Conservation (phyloP, 352 stramenopile genomes). For the Pythium biforme region DNA sequence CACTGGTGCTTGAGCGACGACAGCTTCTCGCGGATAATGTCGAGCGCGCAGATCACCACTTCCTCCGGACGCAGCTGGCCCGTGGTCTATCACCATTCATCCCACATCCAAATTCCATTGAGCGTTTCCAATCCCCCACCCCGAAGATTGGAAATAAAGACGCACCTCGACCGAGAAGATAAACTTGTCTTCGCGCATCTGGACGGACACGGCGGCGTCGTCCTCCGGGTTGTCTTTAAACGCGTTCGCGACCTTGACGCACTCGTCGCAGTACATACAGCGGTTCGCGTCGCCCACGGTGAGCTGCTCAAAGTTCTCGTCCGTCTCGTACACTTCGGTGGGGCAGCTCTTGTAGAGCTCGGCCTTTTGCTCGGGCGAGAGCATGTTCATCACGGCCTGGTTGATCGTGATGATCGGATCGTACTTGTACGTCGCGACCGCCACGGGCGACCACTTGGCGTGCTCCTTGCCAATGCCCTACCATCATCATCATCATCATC, state of each 20-base stretch:
- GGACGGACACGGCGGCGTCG: slow-evolving; percentile 90
- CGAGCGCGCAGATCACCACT: slow-evolving; percentile 83
- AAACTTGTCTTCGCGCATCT: slow-evolving; percentile 92
- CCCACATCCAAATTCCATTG: background rate
- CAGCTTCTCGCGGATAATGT: slow-evolving; percentile 86
- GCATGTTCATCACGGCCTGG: slow-evolving; percentile 90
- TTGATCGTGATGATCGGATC: slow-evolving; percentile 90
- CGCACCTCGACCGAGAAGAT: slow-evolving; percentile 95
- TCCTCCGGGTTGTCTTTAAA: slow-evolving; percentile 96
- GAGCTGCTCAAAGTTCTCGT: slow-evolving; percentile 87
- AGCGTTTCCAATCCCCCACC: background rate
- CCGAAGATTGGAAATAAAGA: background rate
- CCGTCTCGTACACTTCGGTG: slow-evolving; percentile 93
- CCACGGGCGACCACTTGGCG: slow-evolving; percentile 96
- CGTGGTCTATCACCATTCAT: slow-evolving; percentile 61
- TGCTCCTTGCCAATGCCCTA: slow-evolving; percentile 97
- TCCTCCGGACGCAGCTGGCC: slow-evolving; percentile 82
- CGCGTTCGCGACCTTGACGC: slow-evolving; percentile 89
- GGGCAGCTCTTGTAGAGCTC: slow-evolving; percentile 95
- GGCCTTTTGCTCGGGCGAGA: slow-evolving; percentile 93
- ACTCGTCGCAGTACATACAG: slow-evolving; percentile 96
- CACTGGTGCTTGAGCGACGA: slow-evolving; percentile 86
- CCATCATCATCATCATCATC: background rate
- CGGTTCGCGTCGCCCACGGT: slow-evolving; percentile 68
- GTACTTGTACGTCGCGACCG: slow-evolving; percentile 93